Percentiles rank a stretch among this genome's conserved stretches.
Evolutionary conservation across 83 land plant genomes (phyloP).

Genomic region (Thuja plicata): DNA sequence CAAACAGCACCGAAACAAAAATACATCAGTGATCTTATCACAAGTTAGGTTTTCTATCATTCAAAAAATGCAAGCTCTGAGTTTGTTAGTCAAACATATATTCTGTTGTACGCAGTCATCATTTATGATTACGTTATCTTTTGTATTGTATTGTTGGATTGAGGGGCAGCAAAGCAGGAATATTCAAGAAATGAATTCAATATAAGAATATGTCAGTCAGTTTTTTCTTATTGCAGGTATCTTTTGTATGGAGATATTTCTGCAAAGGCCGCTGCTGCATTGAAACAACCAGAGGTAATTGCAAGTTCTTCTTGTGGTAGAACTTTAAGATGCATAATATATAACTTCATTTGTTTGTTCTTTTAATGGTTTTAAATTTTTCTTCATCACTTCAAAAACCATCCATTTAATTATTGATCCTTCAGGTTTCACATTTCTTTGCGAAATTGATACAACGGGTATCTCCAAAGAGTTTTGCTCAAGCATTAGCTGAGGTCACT

Average conservation of each 20-base stretch:
- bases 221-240: constrained; percentile 56
- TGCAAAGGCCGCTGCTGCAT: constrained; percentile 77
- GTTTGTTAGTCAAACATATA: not conserved
- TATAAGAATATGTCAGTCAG: not conserved
- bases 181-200: not conserved
- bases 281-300: constrained; percentile 82
- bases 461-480: constrained; percentile 94
- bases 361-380: constrained; percentile 1
- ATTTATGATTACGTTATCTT: not conserved
- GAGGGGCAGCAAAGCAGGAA: not conserved
- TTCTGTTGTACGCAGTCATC: not conserved
- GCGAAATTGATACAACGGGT: constrained; percentile 92
- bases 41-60: constrained; percentile 8
- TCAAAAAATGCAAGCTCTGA: not conserved
- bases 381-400: not conserved
- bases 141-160: not conserved
- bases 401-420: not conserved
- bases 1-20: not conserved
- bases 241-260: constrained; percentile 85
- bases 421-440: constrained; percentile 83
- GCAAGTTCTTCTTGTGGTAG: not conserved
- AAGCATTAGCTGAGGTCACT: constrained; percentile 86
- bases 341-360: not conserved
- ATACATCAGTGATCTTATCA: not conserved
- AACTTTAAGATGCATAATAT: not conserved